phyloP scores from a whole-genome alignment of 805 yeast genomes.

The Metschnikowia vanudenii region DNA sequence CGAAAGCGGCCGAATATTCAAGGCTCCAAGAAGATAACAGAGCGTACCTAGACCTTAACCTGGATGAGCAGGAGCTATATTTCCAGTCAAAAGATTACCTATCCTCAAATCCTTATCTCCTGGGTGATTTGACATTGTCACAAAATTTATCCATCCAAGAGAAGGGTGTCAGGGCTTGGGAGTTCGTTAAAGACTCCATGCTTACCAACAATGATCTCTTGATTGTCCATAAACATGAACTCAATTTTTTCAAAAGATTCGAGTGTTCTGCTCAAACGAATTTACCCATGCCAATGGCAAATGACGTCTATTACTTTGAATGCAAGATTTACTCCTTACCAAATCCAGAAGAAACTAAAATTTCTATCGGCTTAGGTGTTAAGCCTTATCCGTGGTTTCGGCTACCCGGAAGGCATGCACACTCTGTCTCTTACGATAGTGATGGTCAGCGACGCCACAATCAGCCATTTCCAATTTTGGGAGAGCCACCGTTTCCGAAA shows the following conservation, averaged over 20 bases:
- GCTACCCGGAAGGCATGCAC: slow-evolving; percentile 86
- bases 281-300: slow-evolving; percentile 77
- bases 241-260: slow-evolving; percentile 55
- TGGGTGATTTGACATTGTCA: slow-evolving; percentile 50
- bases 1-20: slow-evolving; percentile 5
- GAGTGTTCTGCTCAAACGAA: slow-evolving; percentile 75
- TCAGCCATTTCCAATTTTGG: slow-evolving; percentile 59
- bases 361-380: slow-evolving; percentile 79
- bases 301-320: slow-evolving; percentile 88
- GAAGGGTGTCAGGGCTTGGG: slow-evolving; percentile 89
- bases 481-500: slow-evolving; percentile 54
- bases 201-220: slow-evolving; percentile 54
- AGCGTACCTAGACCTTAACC: slow-evolving; percentile 47
- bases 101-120: slow-evolving; percentile 31
- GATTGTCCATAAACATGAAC: slow-evolving; percentile 64
- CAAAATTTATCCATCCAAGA: slow-evolving; percentile 73
- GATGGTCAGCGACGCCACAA: slow-evolving; percentile 76
- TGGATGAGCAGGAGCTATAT: slow-evolving; percentile 67
- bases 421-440: slow-evolving; percentile 85
- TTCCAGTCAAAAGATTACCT: slow-evolving; percentile 59
- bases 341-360: slow-evolving; percentile 49
- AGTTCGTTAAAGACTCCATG: slow-evolving; percentile 62
- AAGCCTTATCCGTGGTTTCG: slow-evolving; percentile 93
- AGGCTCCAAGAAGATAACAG: slow-evolving; percentile 19
- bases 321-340: slow-evolving; percentile 74